Evolutionary conservation across 2,329 filamentous ascomycete species (phyloP), one percentile per base, ranked within the genome.

Genomic region (Canariomyces notabilis): DNA sequence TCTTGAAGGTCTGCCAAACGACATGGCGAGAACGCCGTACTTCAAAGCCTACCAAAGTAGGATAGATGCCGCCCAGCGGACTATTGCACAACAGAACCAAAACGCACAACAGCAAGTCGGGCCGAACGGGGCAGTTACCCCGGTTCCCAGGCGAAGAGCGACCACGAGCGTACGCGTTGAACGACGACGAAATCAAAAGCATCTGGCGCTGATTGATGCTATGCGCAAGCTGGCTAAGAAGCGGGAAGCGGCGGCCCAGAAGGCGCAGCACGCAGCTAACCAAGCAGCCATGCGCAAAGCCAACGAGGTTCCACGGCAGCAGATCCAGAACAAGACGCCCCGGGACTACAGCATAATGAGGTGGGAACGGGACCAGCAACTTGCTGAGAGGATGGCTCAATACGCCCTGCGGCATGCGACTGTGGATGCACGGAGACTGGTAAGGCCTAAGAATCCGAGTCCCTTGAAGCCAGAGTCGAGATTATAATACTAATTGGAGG

Each of bases 151-250:
- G 63, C 78, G 87, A 48, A 77, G 89, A 51, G 79, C 85, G 21
- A 94, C 88, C 0, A 82, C 84, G 1, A 90, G 91, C 3, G 70
- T 93, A 23, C 79, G 88, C 42, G 91, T 98, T 5, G 91, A 97
- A 60, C 81, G 90, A 51, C 81, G 90, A 46, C 83, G 88, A 54
- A 88, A 89, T 53, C 87, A 89, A 52, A 88, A 89, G 61, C 88
- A 96, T 61, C 72, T 97, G 47, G 87, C 86, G 37, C 76, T 97
- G 59, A 83, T 98, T 56, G 91, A 97, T 66, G 87, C 87, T 3
- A 96, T 97, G 88, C 81, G 90, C 34, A 98, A 97, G 64, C 67
- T 95, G 38, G 90, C 90, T 1, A 94, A 95, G 73, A 97, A 96
- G 68, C 81, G 91, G 20, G 93, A 98, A 67, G 85, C 86, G 9